Conservation (phyloP, 2,329 filamentous ascomycete species). For the Fusarium temperatum region DNA sequence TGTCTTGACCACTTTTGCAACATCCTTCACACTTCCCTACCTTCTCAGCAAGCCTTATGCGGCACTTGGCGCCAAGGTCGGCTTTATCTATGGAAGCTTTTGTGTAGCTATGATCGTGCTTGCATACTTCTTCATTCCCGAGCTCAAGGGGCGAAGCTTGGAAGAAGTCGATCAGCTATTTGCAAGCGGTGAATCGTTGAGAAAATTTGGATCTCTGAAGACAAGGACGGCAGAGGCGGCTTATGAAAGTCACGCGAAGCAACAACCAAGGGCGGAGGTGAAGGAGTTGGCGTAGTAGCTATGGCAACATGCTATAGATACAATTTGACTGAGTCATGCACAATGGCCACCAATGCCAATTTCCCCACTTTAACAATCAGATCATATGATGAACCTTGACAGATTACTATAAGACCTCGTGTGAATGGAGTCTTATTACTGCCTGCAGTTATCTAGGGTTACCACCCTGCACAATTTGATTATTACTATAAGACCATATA, state of each 20-base stretch:
- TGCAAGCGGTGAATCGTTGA: conserved; percentile 14
- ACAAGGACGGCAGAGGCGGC: not conserved
- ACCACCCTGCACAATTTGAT: too few species aligned
- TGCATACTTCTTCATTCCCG: conserved; percentile 57
- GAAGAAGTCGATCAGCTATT: conserved; percentile 61
- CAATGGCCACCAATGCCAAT: rapidly evolving
- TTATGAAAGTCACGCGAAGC: not conserved
- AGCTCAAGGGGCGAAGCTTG: conserved; percentile 63
- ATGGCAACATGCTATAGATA: rapidly evolving
- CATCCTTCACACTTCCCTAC: conserved; percentile 50
- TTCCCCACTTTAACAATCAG: not conserved
- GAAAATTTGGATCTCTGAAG: not conserved
- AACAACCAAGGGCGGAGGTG: not conserved
- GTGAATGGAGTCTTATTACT: too few species aligned
- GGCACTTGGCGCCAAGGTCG: conserved; percentile 47
- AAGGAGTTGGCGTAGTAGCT: not conserved
- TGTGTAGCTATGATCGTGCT: not conserved
- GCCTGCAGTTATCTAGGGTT: too few species aligned
- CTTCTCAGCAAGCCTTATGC: conserved; percentile 49
- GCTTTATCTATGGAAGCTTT: conserved; percentile 51
- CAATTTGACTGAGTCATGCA: not conserved
- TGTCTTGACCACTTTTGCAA: conserved; percentile 44
- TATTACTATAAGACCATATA: rapidly evolving
- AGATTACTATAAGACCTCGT: not conserved
- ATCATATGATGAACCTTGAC: rapidly evolving